phyloP scores from a whole-genome alignment of 2,329 filamentous ascomycete species.

The Corynespora cassiicola region DNA sequence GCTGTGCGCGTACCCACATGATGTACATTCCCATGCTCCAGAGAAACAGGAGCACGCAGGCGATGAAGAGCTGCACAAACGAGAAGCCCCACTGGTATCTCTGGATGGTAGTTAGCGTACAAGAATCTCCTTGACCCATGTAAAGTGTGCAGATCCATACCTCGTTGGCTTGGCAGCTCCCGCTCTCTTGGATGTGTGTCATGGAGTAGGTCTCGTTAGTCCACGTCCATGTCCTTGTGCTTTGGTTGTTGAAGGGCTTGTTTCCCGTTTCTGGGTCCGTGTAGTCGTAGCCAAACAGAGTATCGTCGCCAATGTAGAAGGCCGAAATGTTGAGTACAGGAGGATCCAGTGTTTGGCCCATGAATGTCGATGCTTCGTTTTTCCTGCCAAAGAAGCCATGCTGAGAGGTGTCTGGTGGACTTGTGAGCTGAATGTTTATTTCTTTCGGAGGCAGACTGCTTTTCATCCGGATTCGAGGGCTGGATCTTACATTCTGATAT shows the following conservation, averaged over 20 bases:
- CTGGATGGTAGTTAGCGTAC: conserved; percentile 1
- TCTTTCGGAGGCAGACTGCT: no score
- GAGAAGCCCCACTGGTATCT: conserved; percentile 34
- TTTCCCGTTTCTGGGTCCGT: not conserved
- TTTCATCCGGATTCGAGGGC: no score
- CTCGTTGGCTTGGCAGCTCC: conserved; percentile 16
- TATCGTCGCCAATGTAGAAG: not conserved
- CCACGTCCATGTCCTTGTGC: conserved; percentile 6
- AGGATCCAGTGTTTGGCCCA: not conserved
- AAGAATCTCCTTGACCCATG: no score
- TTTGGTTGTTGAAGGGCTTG: not conserved
- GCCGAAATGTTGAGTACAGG: conserved; percentile 16
- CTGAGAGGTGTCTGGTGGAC: not conserved
- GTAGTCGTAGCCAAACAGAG: not conserved
- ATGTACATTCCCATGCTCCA: conserved; percentile 24
- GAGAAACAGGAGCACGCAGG: conserved; percentile 15
- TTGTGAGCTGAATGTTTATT: no score
- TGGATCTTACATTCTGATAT: no score
- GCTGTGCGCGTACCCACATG: conserved; percentile 19
- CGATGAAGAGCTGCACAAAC: conserved; percentile 23
- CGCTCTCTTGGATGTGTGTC: conserved; percentile 4
- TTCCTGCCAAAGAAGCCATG: conserved; percentile 1
- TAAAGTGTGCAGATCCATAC: conserved; percentile 2
- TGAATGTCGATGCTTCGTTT: conserved; percentile 9
- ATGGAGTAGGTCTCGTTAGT: conserved; percentile 8